Base-by-base conservation (phyloP, 2,329 filamentous ascomycete species). In the Aspergillus puulaauensis region DNA sequence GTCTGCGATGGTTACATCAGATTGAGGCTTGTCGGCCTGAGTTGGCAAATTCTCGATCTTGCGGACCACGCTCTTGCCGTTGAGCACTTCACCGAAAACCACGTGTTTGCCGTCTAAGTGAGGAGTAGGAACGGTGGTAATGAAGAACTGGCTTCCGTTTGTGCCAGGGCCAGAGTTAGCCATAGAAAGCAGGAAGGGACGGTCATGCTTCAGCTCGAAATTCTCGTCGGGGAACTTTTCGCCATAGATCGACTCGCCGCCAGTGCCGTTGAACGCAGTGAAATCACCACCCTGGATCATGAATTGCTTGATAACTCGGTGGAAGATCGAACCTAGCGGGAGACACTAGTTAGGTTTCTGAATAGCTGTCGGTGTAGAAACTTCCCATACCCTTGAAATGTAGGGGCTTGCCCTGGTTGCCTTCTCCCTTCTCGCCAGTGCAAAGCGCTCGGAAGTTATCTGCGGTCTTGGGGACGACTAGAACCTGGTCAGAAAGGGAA, bases 211-310 rank as follows among this genome's bases (percentile, higher is more conserved):
- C 72, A 89, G 80, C 54, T 90, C 84, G 72, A 99, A 98, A 76
- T 96, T 96, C 83, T 99, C 93, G 69, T 99, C 93, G 68, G 91
- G 90, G 69, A 99, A 99, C 80, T 97, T 98, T 75, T 90, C 90
- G 71, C 93, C 93, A 73, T 98, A 99, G 76, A 99, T 98, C 63
- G 90, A 95, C 80, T 98, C 95, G 70, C 93, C 93, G 64, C 93
- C 93, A 24, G 93, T 98, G 64, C 93, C 95, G 73, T 98, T 93
- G 73, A 91, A 91, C 55, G 86, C 88, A 49, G 93, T 99, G 76
- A 99, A 99, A 77, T 98, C 95, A 77, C 95, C 93, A 72, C 95
- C 93, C 80, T 97, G 90, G 71, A 97, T 95, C 93, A 99, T 98
- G 79, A 99, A 99, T 70, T 90, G 86, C 83, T 97, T 97, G 81